Conservation (phyloP, 345 rosid species). For the Limnanthes douglasii region DNA sequence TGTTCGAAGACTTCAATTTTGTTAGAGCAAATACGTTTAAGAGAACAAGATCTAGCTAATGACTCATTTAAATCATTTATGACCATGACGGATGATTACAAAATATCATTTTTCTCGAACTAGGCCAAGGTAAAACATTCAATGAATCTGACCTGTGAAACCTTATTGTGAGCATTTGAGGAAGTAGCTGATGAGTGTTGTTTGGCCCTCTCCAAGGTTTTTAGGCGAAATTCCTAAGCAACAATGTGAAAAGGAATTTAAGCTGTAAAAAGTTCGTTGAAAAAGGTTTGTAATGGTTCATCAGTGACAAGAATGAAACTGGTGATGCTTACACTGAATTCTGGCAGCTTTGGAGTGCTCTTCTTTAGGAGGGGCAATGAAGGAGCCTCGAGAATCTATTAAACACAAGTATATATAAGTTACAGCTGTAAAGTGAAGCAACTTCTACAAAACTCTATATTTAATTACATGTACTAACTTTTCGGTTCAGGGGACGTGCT, state of each 20-base stretch:
- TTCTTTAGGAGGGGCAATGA: conserved; percentile 43
- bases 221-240: conserved; percentile 52
- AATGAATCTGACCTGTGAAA: conserved; percentile 3
- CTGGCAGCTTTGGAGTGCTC: conserved; percentile 48
- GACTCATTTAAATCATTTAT: too few relatives aligned
- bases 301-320: conserved; percentile 2
- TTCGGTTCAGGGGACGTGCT: conserved; percentile 73
- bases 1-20: conserved; percentile 6
- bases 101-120: too few relatives aligned
- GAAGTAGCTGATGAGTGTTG: conserved; percentile 27
- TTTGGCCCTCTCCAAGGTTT: conserved; percentile 57
- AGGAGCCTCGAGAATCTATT: conserved; percentile 63
- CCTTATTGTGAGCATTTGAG: conserved; percentile 29
- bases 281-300: not conserved
- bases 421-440: not conserved
- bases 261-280: conserved; percentile 1
- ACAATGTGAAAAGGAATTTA: conserved; percentile 4
- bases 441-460: not conserved
- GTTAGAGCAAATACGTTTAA: too few relatives aligned
- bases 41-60: too few relatives aligned
- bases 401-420: conserved; percentile 4
- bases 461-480: conserved; percentile 25
- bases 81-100: too few relatives aligned
- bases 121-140: not conserved
- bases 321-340: conserved; percentile 51